Evolutionary conservation across 2,329 filamentous ascomycete genomes (phyloP), one percentile per base, ranked within the genome.

Genomic region (Graphilbum ipis-grandicollis): DNA sequence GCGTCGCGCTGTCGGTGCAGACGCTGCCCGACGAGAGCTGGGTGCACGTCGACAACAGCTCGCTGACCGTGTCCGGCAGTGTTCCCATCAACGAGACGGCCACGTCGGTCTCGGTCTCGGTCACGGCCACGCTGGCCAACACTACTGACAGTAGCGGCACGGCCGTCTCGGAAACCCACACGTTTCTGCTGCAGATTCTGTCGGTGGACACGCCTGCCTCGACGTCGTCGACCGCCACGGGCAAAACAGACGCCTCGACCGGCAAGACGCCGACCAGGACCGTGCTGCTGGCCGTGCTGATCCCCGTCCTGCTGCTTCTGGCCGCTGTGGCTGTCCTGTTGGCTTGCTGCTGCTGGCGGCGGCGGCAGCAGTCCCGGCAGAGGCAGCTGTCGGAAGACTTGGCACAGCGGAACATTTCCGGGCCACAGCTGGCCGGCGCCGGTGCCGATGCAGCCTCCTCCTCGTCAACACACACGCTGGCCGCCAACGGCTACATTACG

Each of bases 271-370:
- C n/a, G 1, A 35, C 33, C 9, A 34, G 26, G 18, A 49, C 54
- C 4, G 54, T 65, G 18, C 48, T 66, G 6, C 45, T 65, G 13
- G 63, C 60, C 1, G 57, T 60, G 3, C 53, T 66, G 3, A 49
- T 67, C 3, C 62, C 63, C 0, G 48, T 59, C 15, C 40, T 62
- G 3, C 43, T 65, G 13, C 42, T 63, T 1, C 47, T 54, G 17
- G 38, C 59, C 10, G 43, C 54, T 0, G 41, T 58, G 5, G 41
- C 56, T 9, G 42, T 56, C 15, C 46, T 53, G 2, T 37, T 39
- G 0, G 31, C 23, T 32, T 46, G 44, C 34, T 43, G 53, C 21
- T 53, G 48, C 38, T 52, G 47, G 9, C 48, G 49, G 28, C 46
- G 48, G n/a, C 46, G 50, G 22, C 46, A 44, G 13, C 45, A 50